Evolutionary conservation across 805 yeast species (phyloP), one percentile per base, ranked within the genome.

Genomic region (Wickerhamiella sorbophila): DNA sequence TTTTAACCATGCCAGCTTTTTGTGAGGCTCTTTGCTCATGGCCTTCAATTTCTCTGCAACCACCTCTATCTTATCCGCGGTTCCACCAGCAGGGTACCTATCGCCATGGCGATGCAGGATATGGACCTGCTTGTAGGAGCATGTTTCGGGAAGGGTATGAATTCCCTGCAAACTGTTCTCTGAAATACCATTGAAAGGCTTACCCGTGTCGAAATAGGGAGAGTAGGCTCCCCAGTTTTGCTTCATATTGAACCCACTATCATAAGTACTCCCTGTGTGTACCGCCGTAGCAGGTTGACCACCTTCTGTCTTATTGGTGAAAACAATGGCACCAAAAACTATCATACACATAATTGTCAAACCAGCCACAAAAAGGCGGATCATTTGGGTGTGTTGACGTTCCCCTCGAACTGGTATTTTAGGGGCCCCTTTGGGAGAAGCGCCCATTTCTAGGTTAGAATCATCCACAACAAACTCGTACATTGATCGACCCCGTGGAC

Each of bases 71-170:
- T 63, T 64, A 4, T 55, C 50, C 20, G 55, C 61, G 3, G 66
- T 61, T n/a, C 64, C 60, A 2, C 50, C 57, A 3, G 80, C 70
- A 3, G 84, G 85, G 53, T 66, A 80, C 48, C 94, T 65, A 57
- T 82, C 91, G 17, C 88, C 93, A 54, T 84, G 93, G 53, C 94
- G 70, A 50, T 77, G 75, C 40, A 79, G 60, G 18, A 80, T 60
- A 49, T 79, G 85, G 8, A 79, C 83, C 57, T 80, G 88, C 50
- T 72, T 73, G 42, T 77, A 63, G 4, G 58, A 52, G 57, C 82
- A 77, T 36, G 63, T 63, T 6, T 57, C 62, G 3, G 64, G 60
- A 19, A 56, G 46, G 5, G 57, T 54, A 29, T 50, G 49, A 38
- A 47, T 51, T 16, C 58, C 59, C 38, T 43, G 46, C 24, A 52